Evolutionary conservation across 1,284 basidiomycete species (phyloP).

Genomic region (Austropuccinia psidii): DNA sequence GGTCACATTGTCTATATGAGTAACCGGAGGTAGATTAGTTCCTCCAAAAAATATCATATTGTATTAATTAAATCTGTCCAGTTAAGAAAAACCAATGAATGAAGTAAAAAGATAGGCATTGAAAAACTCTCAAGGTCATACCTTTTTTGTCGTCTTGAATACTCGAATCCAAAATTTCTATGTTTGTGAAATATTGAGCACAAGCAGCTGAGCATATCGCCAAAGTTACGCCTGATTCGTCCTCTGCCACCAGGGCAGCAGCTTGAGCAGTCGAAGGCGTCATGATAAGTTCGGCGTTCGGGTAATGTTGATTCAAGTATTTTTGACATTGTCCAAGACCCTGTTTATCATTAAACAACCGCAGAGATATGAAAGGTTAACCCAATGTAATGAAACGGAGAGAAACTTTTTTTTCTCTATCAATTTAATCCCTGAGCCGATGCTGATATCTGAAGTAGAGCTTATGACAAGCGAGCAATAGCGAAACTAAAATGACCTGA

Average conservation of each 20-base stretch:
- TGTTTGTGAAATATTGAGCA: background rate
- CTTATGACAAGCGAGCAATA: background rate
- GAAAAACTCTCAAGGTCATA: no score
- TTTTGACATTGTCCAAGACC: constrained; percentile 21
- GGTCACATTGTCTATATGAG: no score
- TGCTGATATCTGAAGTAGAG: background rate
- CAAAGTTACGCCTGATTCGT: background rate
- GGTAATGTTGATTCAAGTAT: constrained; percentile 21
- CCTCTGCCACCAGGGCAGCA: background rate
- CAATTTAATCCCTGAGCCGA: no score
- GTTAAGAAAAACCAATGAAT: no score
- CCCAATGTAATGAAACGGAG: background rate
- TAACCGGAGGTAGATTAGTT: no score
- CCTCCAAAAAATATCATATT: no score
- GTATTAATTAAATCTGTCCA: no score
- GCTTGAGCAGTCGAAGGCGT: constrained; percentile 22
- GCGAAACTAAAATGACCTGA: background rate
- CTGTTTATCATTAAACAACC: no score
- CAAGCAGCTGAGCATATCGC: constrained; percentile 18
- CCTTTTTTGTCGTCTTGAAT: constrained; percentile 26
- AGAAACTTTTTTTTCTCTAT: background rate
- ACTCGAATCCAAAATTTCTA: constrained; percentile 7
- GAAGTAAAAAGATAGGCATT: no score
- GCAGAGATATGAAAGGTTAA: no score
- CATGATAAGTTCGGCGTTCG: background rate